Evolutionary conservation across 208 protist species (phyloP), one percentile per base, ranked within the genome.

Genomic region (Trypanosoma congolense): DNA sequence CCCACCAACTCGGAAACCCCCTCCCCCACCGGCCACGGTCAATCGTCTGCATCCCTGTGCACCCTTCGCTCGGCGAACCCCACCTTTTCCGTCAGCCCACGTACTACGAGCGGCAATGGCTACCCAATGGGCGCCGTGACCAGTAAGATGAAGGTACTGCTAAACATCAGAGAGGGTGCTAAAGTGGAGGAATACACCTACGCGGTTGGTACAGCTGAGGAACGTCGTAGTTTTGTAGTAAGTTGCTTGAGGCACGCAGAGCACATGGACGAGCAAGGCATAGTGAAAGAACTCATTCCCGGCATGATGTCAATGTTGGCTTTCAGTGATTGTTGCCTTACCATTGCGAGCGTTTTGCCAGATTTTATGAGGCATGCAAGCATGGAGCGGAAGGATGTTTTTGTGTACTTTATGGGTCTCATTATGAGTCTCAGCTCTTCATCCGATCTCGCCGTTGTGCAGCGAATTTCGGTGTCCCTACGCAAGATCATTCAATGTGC

Each of bases 391-490:
- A 71, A 70, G 18, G 59, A 69, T 35, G 61, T 70, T 30, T 63
- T 90, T 47, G 61, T 65, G 4, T 70, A 77, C 67, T 83, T 90
- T 65, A 70, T 86, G 52, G 77, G 77, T 6, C 75, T 90, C 56
- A 83, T 90, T 61, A 83, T 86, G 78, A 63, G 73, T 56, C 63
- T 90, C 24, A 75, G 75, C 65, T 86, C 72, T 50, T 63, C 64
- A 3, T 70, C 77, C 18, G 77, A 90, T 68, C 65, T 61, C 38
- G 53, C 42, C 10, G 77, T 83, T 2, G 53, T 83, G 22, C 49
- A 56, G 22, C 70, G 62, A 10, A 66, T 85, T 5, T 68, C 77
- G 16, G 26, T 57, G 0, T 56, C 77, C 3, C 49, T 90, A 41
- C 44, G 65, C 58, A 2, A 56, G 36, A 66, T 90, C 36, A n/a